A percentile compares a stretch with the other conserved stretches of the same genome.
These are phyloP conservation scores for Colletotrichum lini DNA, from an alignment of 2,329 filamentous ascomycete species.

Conservation along the genomic window DNA sequence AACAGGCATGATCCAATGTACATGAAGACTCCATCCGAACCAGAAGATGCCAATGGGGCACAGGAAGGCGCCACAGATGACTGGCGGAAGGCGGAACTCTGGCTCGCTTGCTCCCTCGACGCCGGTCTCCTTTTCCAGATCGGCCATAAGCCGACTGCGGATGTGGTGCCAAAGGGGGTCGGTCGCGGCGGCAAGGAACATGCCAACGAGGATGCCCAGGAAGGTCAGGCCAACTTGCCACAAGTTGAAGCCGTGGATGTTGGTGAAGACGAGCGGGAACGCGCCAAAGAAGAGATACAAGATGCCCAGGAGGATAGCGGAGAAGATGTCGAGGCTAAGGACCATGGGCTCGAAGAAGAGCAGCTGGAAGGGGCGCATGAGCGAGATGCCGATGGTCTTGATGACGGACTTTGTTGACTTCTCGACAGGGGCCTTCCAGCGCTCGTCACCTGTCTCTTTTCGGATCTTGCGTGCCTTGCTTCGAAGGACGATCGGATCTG, in stretches of 20 bases:
- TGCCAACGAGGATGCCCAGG: slow-evolving; percentile 78
- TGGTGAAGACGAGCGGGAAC: slow-evolving; percentile 83
- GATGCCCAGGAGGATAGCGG: slow-evolving; percentile 87
- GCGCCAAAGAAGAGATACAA: slow-evolving; percentile 94
- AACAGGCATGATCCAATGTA: slow-evolving; percentile 84
- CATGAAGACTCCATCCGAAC: slow-evolving; percentile 89
- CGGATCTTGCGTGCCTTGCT: slow-evolving; percentile 80
- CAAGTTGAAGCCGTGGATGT: slow-evolving; percentile 81
- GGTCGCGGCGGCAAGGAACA: slow-evolving; percentile 73
- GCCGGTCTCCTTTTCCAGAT: slow-evolving; percentile 66
- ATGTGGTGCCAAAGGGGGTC: slow-evolving; percentile 77
- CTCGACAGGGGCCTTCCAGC: slow-evolving; percentile 85
- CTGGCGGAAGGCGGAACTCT: slow-evolving; percentile 86
- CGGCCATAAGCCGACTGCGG: slow-evolving; percentile 69
- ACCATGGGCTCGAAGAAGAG: slow-evolving; percentile 89
- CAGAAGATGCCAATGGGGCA: slow-evolving; percentile 88
- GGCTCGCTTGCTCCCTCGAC: slow-evolving; percentile 78
- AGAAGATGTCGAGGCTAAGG: slow-evolving; percentile 84
- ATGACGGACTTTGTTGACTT: slow-evolving; percentile 77
- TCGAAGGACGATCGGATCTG: slow-evolving; percentile 78
- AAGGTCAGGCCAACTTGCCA: slow-evolving; percentile 88
- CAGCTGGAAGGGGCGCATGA: slow-evolving; percentile 83
- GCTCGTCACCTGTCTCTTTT: slow-evolving; percentile 81
- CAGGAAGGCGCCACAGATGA: slow-evolving; percentile 80
- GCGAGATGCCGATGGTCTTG: slow-evolving; percentile 70